Base-by-base conservation (phyloP, 1,284 basidiomycete genomes). In the Bondarzewia mesenterica region DNA sequence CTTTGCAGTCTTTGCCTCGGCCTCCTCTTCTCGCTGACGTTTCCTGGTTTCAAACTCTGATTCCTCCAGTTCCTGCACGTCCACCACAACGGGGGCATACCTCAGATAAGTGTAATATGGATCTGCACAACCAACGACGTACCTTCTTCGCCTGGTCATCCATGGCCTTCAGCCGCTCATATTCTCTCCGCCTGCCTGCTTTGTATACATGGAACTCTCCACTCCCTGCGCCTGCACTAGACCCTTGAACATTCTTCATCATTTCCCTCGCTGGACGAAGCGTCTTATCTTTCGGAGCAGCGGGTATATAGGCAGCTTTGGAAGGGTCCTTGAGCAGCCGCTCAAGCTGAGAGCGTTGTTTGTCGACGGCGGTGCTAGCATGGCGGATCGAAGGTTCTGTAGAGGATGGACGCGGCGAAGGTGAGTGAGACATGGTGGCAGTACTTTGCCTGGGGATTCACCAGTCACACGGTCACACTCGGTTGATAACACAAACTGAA, bases 131-230 rank as follows among this genome's bases (percentile, higher is more conserved):
- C 41, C 7, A 21, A 37, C 12, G 20, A 4, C 69, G 36, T 57
- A 93, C 95, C 68, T 87, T 86, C 59, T 78, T 74, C 7, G 82
- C 67, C 55, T 82, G 72, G 53, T 96, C 92, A 55, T 96, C 91
- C 77, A 99, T 84, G 7, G 95, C 59, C 68, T 89, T 92, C 48
- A 99, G 65, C 44, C 96, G 73, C 65, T 99, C 96, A 59, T 95
- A 98, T 69, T 99, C 96, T 60, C 94, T 76, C 60, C 95, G 75
- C 53, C 96, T 72, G 54, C 85, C 83, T 40, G 96, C 93, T 66
- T 99, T 99, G 74, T 99, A 99, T 4, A 99, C 96, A 63, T 99
- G 96, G 59, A 96, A 96, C 66, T 96, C 93, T 44, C 93, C 93
- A 54, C 88, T 93, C 42, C 93, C 93, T 15, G 93, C 91, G 48